Evolutionary conservation across 1,284 basidiomycete species (phyloP).

Genomic region (Inonotus hispidus): DNA sequence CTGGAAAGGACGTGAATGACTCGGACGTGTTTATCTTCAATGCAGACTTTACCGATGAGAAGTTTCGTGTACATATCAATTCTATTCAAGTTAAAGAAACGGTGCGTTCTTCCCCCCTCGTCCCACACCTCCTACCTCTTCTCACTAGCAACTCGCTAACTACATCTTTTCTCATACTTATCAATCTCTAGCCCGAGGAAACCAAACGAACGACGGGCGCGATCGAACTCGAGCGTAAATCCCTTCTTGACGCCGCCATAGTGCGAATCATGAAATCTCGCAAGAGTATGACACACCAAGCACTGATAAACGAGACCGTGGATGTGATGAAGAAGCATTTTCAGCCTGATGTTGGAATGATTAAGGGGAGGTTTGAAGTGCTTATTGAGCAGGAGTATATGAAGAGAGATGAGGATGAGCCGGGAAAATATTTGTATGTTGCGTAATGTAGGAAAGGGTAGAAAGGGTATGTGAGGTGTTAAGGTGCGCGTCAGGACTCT

Average conservation of each 20-base stretch:
- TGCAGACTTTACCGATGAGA: slow-evolving; percentile 75
- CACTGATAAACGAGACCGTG: slow-evolving; percentile 74
- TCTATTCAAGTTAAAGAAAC: slow-evolving; percentile 93
- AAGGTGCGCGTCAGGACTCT: no score
- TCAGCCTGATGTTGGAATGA: slow-evolving; percentile 63
- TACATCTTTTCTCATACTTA: no score
- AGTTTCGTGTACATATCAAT: slow-evolving; percentile 86
- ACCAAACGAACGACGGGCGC: slow-evolving; percentile 75
- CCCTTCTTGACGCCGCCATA: slow-evolving; percentile 88
- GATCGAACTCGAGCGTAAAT: slow-evolving; percentile 84
- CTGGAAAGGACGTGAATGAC: slow-evolving; percentile 75
- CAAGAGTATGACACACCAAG: slow-evolving; percentile 75
- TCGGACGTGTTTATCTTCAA: slow-evolving; percentile 82
- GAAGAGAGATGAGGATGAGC: slow-evolving; percentile 67
- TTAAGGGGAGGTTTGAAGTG: slow-evolving; percentile 80
- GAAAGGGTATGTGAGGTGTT: not conserved
- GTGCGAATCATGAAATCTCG: slow-evolving; percentile 92
- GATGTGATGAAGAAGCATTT: slow-evolving; percentile 80
- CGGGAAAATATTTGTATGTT: slow-evolving; percentile 70
- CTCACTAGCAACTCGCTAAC: not conserved
- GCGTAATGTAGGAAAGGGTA: slow-evolving; percentile 40
- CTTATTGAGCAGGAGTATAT: slow-evolving; percentile 87
- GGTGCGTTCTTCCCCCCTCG: slow-evolving; percentile 36
- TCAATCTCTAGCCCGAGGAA: slow-evolving; percentile 67
- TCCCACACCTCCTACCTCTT: not conserved